A percentile compares a stretch with the other conserved stretches of the same genome.
Evolutionary conservation across 75 land plant species (phyloP).

Genomic region (Larix kaempferi): DNA sequence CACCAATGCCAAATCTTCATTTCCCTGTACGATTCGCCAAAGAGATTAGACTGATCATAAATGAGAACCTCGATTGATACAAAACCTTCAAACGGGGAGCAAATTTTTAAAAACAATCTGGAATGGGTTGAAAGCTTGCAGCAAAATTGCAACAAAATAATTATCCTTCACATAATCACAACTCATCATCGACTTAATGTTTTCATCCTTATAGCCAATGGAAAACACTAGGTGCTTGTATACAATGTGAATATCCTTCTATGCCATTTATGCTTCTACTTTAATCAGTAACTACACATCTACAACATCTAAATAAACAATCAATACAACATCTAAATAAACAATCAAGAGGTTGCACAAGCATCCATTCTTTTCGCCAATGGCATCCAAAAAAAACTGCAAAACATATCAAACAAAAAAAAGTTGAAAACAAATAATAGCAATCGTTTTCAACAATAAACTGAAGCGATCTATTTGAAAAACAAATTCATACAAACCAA

Average conservation of each 20-base stretch:
- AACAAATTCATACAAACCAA: no score
- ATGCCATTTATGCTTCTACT: constrained; percentile 58
- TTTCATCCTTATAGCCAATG: constrained; percentile 61
- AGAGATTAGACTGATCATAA: no score
- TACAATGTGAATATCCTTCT: constrained; percentile 37
- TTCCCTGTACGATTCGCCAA: constrained; percentile 25
- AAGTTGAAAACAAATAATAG: no score
- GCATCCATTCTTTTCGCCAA: constrained; percentile 51
- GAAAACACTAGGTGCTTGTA: constrained; percentile 46
- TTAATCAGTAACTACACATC: constrained; percentile 39
- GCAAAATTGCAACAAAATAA: constrained; percentile 59
- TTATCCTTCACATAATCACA: constrained; percentile 66
- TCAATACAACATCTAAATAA: no score
- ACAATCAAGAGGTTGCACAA: constrained; percentile 58
- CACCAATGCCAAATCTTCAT: constrained; percentile 42
- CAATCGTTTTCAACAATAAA: no score
- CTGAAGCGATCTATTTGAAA: no score
- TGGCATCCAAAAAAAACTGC: constrained; percentile 54
- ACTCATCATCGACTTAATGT: constrained; percentile 48
- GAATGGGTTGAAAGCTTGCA: constrained; percentile 54
- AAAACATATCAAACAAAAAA: no score
- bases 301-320: constrained; percentile 50
- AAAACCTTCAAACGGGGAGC: constrained; percentile 54
- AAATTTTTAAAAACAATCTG: constrained; percentile 44
- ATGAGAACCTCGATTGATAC: no score